These are phyloP conservation scores for Globisporangium rhizosaccharum DNA, from an alignment of 352 stramenopile genomes.

Conservation along the genomic window DNA sequence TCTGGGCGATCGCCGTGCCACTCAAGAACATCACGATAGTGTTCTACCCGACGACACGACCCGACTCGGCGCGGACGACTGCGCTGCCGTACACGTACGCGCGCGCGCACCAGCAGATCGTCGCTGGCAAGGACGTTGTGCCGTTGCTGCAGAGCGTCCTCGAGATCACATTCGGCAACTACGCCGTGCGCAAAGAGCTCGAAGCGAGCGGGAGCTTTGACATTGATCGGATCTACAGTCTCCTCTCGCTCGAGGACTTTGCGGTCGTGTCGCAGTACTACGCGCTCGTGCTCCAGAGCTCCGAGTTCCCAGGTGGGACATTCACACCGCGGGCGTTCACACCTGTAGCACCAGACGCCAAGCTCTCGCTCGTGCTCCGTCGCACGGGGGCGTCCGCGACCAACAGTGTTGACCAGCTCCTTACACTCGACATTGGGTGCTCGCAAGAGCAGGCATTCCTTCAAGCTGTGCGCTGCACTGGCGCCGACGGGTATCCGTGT, in stretches of 20 bases:
- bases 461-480: conserved; percentile 18
- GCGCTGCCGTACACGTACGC: conserved; percentile 3
- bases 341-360: conserved; percentile 1
- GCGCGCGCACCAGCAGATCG: not conserved
- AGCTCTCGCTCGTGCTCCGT: conserved; percentile 23
- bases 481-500: conserved; percentile 27
- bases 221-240: conserved; percentile 27
- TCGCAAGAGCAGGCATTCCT: conserved; percentile 23
- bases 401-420: not conserved
- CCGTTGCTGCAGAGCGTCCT: conserved; percentile 25
- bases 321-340: conserved; percentile 27
- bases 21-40: conserved; percentile 39
- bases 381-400: conserved; percentile 1
- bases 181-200: conserved; percentile 22
- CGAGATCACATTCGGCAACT: conserved; percentile 18
- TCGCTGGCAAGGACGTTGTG: conserved; percentile 23
- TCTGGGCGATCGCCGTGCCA: conserved; percentile 31
- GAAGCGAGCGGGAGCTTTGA: conserved; percentile 23
- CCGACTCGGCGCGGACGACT: conserved; percentile 14
- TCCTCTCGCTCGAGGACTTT: conserved; percentile 30
- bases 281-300: conserved; percentile 32
- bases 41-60: conserved; percentile 24
- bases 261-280: conserved; percentile 31
- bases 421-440: conserved; percentile 26
- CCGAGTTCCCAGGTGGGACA: conserved; percentile 25